phyloP scores from a whole-genome alignment of 805 yeast species.

The Sugiyamaella qingdaonensis region DNA sequence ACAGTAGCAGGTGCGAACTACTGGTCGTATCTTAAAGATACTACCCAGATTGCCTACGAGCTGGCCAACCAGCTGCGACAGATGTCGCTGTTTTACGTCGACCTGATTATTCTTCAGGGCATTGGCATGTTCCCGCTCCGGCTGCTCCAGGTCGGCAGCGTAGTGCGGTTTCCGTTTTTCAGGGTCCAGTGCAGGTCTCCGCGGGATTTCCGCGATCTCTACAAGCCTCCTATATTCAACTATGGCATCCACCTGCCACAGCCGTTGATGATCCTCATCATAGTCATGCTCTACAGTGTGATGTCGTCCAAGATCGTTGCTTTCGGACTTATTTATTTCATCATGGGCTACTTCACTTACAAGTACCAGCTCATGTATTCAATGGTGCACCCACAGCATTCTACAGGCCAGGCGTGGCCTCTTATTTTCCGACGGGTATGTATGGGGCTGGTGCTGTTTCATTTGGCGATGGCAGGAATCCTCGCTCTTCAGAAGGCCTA shows the following conservation, averaged over 20 bases:
- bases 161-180: conserved; percentile 69
- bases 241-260: conserved; percentile 91
- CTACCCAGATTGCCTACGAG: conserved; percentile 82
- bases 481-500: conserved; percentile 78
- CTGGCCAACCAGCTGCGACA: conserved; percentile 77
- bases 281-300: conserved; percentile 81
- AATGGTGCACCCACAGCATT: conserved; percentile 92
- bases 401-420: conserved; percentile 97
- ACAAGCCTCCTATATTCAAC: conserved; percentile 87
- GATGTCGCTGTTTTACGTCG: conserved; percentile 84
- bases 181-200: conserved; percentile 69
- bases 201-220: conserved; percentile 67
- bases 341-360: conserved; percentile 81
- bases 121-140: conserved; percentile 88
- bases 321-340: conserved; percentile 79
- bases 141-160: conserved; percentile 72
- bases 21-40: conserved; percentile 79
- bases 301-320: conserved; percentile 82
- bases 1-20: conserved; percentile 83
- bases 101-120: conserved; percentile 74
- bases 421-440: conserved; percentile 76
- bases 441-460: conserved; percentile 77
- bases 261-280: conserved; percentile 79
- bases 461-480: conserved; percentile 89
- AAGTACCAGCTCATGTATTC: conserved; percentile 88